Percentiles rank a stretch among this genome's conserved stretches.
phyloP scores from a whole-genome alignment of 768 basidiomycete genomes.

The Suillus hirtellus region DNA sequence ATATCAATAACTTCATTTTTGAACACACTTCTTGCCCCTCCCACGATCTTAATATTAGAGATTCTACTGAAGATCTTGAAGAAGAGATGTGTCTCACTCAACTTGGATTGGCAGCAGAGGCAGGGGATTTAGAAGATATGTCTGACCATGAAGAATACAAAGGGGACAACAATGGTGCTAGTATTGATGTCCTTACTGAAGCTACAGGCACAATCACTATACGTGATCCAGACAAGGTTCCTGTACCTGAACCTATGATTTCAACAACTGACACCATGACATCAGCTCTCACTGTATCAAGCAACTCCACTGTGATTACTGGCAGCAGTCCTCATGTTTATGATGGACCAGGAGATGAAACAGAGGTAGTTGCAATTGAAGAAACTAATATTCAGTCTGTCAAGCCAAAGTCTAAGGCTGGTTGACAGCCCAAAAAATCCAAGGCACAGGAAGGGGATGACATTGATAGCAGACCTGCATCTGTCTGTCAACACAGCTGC shows the following conservation, averaged over 20 bases:
- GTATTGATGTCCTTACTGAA: background rate
- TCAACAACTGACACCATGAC: background rate
- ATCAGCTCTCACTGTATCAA: background rate
- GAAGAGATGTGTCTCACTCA: background rate
- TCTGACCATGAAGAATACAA: background rate
- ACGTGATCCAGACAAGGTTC: background rate
- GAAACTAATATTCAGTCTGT: background rate
- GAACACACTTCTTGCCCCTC: background rate
- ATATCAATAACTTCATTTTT: slow-evolving; percentile 6
- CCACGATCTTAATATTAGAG: background rate
- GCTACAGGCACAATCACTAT: background rate
- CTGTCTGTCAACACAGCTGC: too few species aligned
- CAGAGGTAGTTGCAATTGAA: background rate
- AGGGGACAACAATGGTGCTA: too few species aligned
- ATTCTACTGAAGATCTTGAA: background rate
- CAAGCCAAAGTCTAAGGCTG: background rate
- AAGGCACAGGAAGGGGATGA: too few species aligned
- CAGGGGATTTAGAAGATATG: background rate
- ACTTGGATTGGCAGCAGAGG: background rate
- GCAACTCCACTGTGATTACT: background rate
- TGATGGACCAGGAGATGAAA: background rate
- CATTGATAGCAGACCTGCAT: too few species aligned
- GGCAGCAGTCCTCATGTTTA: background rate
- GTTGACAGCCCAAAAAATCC: background rate
- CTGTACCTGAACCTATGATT: background rate